Conservation (phyloP, 192 early-diverging fungal species). For the Cladochytrium replicatum region DNA sequence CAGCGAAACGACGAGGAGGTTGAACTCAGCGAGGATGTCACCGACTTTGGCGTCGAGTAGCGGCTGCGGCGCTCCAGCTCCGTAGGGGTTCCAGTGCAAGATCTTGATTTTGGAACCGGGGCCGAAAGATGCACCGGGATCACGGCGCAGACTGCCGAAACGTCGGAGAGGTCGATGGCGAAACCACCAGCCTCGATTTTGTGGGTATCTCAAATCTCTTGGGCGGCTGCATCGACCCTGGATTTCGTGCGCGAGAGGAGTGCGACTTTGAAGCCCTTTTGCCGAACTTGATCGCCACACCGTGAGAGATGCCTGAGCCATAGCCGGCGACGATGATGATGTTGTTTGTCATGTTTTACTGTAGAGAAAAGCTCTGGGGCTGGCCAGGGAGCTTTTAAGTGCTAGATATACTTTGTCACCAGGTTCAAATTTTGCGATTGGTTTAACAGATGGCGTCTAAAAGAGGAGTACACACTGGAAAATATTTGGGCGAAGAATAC, state of each 20-base stretch:
- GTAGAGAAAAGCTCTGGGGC: no score
- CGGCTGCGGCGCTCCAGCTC: not conserved
- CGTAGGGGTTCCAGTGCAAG: conserved; percentile 21
- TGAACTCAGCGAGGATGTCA: conserved; percentile 1
- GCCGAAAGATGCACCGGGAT: conserved; percentile 1
- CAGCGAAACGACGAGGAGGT: not conserved
- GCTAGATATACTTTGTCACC: no score
- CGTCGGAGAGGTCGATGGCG: conserved; percentile 15
- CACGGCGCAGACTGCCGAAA: conserved; percentile 6
- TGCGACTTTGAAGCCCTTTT: conserved; percentile 11
- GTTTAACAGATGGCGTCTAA: no score
- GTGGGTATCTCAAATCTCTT: conserved; percentile 5
- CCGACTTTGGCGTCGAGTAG: not conserved
- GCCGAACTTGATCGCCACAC: conserved; percentile 18
- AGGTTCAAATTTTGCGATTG: no score
- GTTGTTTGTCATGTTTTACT: no score
- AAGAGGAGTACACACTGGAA: no score
- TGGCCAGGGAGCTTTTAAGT: no score
- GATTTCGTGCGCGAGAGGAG: conserved; percentile 19
- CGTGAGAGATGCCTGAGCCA: conserved; percentile 14
- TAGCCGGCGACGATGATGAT: conserved; percentile 22
- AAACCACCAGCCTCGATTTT: conserved; percentile 14
- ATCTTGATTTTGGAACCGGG: conserved; percentile 1
- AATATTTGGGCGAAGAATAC: no score
- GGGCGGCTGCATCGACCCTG: conserved; percentile 17